Evolutionary conservation across 257 asterid genomes (phyloP), one percentile per base, ranked within the genome.

Genomic region (Coffea canephora): DNA sequence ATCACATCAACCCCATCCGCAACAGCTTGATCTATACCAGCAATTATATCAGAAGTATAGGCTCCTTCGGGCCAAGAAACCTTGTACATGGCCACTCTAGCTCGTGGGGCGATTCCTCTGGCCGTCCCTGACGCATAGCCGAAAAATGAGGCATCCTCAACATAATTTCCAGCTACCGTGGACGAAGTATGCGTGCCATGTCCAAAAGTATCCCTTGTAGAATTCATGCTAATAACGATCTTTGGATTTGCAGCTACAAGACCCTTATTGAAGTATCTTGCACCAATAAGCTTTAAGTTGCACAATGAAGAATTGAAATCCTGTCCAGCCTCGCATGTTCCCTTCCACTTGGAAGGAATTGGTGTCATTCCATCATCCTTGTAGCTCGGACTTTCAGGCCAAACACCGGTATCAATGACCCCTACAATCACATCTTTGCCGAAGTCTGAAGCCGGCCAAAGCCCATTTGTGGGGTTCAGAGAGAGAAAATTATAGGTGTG

Each of bases 401-500:
- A 71, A 15, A 79, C 67, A 0, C 82, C 78, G 4, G 6, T 57
- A 5, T 79, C 83, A 27, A 73, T 10, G 13, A 72, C 27, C 2
- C 78, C 83, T 21, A 73, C 70, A 64, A 79, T 79, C n/a, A 73
- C 45, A 43, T 62, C 78, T 13, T 79, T 39, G 41, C 83, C 74
- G 14, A 45, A 79, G 5, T 49, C 13, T 4, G 78, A 62, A 66
- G 72, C 78, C 0, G 83, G 83, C 83, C 78, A 90, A 25, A 88
- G 23, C 12, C 94, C 94, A 0, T 89, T 59, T 12, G 4, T 11
- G 2, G 91, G 83, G 15, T 85, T 90, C 6, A 88, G 80, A 5
- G 88, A 85, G 0, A 88, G 88, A 75, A 90, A 85, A 0, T 90
- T 83, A 4, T 41, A 75, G 8, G 90, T 86, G 81, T 87, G 94